Evolutionary conservation across 1,139 yeast species (phyloP), one percentile per base, ranked within the genome.

Genomic region (Hyphopichia wangnamkhiaoensis): DNA sequence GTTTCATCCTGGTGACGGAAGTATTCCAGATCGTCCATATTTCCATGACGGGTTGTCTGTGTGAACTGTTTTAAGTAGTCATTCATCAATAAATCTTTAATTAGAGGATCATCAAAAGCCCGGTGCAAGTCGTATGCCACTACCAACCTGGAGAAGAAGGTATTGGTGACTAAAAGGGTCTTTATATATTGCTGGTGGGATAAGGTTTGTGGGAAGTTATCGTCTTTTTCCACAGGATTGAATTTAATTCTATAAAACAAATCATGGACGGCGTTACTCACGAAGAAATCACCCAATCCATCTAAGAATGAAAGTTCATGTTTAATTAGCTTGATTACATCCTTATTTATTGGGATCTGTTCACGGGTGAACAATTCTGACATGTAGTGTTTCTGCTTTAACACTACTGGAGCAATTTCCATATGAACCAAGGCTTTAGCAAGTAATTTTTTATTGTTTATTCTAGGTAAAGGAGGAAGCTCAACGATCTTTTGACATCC

Each of bases 201-300:
- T 10, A 26, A 9, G 12, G n/a, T n/a, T 15, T 9, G 29, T 9
- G 14, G 12, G 12, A 8, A n/a, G n/a, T n/a, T n/a, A n/a, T n/a
- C n/a, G n/a, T n/a, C n/a, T n/a, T n/a, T n/a, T n/a, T n/a, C n/a
- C n/a, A n/a, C n/a, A n/a, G n/a, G n/a, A 4, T 14, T 14, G 7
- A 18, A 8, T 24, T 20, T 14, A 12, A 32, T 14, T 23, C 15
- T 32, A 46, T 65, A 71, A 37, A 71, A 55, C 34, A 70, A 49
- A 38, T 60, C 61, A 2, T 74, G 63, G 1, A 73, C 61, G 43
- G 67, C 74, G 19, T 64, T 58, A 7, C 74, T 70, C 35, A 71
- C 54, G 39, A 61, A 68, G 43, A 67, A 68, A 49, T 71, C 76
- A 0, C 76, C 76, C 38, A 71, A 58, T 0, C 76, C 76, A 46